Evolutionary conservation across 2,329 filamentous ascomycete species (phyloP).

Genomic region (Aspergillus sp.): DNA sequence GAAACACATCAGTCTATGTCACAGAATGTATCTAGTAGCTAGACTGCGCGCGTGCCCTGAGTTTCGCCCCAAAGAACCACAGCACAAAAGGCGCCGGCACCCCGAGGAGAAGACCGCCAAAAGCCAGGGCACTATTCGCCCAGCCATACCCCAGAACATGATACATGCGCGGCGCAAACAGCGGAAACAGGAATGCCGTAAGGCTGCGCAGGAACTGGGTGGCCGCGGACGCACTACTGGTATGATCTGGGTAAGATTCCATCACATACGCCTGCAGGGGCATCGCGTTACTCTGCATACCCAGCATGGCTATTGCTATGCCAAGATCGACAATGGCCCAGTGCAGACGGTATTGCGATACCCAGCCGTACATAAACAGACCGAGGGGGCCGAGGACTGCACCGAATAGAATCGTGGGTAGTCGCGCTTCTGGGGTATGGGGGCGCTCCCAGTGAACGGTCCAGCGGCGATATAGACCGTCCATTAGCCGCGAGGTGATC

Average conservation of each 20-base stretch:
- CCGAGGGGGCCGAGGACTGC: constrained; percentile 49
- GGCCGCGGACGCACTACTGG: constrained; percentile 45
- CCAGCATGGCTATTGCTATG: constrained; percentile 44
- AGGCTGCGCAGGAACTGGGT: constrained; percentile 4
- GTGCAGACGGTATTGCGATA: constrained; percentile 43
- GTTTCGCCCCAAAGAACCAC: constrained; percentile 46
- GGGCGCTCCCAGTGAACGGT: constrained; percentile 23
- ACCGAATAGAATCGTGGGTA: constrained; percentile 55
- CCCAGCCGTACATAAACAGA: constrained; percentile 54
- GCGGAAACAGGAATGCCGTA: constrained; percentile 4
- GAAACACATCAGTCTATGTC: too few species aligned
- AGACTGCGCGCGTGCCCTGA: constrained; percentile 25
- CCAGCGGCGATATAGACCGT: constrained; percentile 38
- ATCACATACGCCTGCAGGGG: constrained; percentile 30
- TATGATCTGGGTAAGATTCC: constrained; percentile 47
- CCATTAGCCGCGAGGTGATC: constrained; percentile 46
- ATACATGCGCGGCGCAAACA: constrained; percentile 37
- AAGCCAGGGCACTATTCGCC: constrained; percentile 47
- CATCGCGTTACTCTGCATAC: constrained; percentile 24
- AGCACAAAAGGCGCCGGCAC: constrained; percentile 46
- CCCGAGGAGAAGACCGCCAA: constrained; percentile 26
- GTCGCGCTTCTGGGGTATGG: constrained; percentile 53
- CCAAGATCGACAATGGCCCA: constrained; percentile 50
- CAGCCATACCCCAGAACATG: constrained; percentile 37
- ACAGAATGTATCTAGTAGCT: too few species aligned